Base-by-base conservation (phyloP, 2,329 filamentous ascomycete genomes). In the Nemania diffusa region DNA sequence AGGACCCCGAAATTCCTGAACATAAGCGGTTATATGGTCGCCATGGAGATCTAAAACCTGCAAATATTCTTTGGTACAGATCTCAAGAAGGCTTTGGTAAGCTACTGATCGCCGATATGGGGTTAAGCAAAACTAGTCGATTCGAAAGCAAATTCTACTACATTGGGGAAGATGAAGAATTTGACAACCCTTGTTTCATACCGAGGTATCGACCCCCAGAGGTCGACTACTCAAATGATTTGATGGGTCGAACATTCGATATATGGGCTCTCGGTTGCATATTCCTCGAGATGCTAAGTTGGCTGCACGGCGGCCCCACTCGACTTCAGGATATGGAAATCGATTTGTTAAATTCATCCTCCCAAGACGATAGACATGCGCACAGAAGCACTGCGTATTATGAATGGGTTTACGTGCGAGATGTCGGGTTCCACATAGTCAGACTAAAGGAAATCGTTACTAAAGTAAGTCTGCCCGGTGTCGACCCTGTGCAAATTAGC, bases 61-160 rank as follows among this genome's bases (percentile, higher is more conserved):
- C 57, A 13, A 69, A 69, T 24, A 63, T 69, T 48, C 56, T 69
- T 15, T 56, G 52, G 44, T 69, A 60, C 9, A 27, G 48, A 20
- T 61, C 48, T 15, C 6, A 17, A 9, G 44, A 20, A 15, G 51
- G 46, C 5, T 40, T 61, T 5, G 64, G 64, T 2, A 51, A 40
- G 3, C 56, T 69, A 17, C 62, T 64, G n/a, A 66, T 69, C 26
- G 27, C 29, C n/a, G 67, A 67, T n/a, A 64, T 69, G 50, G 67
- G 67, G 2, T n/a, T 64, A 46, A 58, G 59, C 15, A 40, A 61
- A 40, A 32, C n/a, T 1, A 50, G 57, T 44, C 29, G 57, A 42
- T 61, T 34, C 15, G 5, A 29, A 3, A 65, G 50, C 29, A 59
- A 32, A 13, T 40, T 37, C 2, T 52, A 65, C 3, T 52, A 60